These are phyloP conservation scores for Scytalidium lignicola DNA, from an alignment of 2,329 filamentous ascomycete species.

Conservation along the genomic window DNA sequence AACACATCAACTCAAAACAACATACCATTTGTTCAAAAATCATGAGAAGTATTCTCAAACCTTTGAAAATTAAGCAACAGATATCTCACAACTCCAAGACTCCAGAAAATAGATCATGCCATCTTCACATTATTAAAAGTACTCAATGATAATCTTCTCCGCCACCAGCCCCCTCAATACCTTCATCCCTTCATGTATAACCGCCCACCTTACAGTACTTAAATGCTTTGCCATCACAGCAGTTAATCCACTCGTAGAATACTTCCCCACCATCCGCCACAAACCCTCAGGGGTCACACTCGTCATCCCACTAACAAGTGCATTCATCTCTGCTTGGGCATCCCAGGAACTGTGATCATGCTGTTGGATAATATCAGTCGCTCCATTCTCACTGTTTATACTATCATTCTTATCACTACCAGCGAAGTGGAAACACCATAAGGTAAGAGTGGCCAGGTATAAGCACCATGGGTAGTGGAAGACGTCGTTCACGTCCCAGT, in stretches of 20 bases:
- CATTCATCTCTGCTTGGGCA: conserved; percentile 42
- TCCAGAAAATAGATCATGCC: not conserved
- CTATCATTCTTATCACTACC: conserved; percentile 7
- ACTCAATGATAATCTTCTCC: conserved; percentile 6
- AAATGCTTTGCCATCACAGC: conserved; percentile 50
- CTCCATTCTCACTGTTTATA: conserved; percentile 1
- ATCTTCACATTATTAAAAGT: not conserved
- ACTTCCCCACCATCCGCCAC: conserved; percentile 35
- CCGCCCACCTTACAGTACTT: conserved; percentile 54
- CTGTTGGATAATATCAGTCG: not conserved
- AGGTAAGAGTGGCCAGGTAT: conserved; percentile 52
- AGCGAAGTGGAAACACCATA: conserved; percentile 54
- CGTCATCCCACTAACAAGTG: conserved; percentile 34
- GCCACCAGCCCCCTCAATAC: conserved; percentile 38
- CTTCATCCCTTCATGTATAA: conserved; percentile 56
- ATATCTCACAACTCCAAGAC: not conserved
- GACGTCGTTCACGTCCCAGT: conserved; percentile 45
- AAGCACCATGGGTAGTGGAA: conserved; percentile 61
- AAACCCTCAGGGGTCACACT: conserved; percentile 27
- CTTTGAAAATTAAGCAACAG: not conserved
- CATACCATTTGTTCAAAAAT: no score
- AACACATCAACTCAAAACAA: no score
- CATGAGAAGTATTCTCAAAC: no score
- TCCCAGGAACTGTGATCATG: conserved; percentile 47
- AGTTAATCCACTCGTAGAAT: conserved; percentile 46